Conservation (phyloP, 1,284 basidiomycete species). For the Ustilago esculenta region DNA sequence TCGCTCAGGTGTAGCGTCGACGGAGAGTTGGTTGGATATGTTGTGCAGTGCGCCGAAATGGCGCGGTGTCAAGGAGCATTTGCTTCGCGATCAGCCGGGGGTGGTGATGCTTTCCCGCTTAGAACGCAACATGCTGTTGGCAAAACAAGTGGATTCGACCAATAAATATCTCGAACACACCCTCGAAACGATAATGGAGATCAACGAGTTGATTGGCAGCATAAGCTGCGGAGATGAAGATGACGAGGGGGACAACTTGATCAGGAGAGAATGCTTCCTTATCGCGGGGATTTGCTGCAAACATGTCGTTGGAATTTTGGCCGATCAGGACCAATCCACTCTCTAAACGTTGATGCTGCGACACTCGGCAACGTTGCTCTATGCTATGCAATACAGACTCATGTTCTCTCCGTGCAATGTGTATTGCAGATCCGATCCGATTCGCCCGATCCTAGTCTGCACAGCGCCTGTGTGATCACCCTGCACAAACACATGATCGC, state of each 20-base stretch:
- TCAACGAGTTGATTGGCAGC: slow-evolving; percentile 6
- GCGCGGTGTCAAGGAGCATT: not conserved
- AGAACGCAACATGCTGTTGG: slow-evolving; percentile 9
- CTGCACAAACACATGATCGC: too few species aligned
- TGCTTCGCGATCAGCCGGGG: slow-evolving; percentile 3
- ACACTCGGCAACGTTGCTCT: too few species aligned
- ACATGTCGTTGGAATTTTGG: slow-evolving; percentile 26
- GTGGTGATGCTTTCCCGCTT: not conserved
- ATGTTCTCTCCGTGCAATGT: too few species aligned
- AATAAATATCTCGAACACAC: slow-evolving; percentile 17
- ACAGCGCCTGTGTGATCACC: too few species aligned
- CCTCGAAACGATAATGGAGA: slow-evolving; percentile 19
- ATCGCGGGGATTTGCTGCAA: slow-evolving; percentile 37
- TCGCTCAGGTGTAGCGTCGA: not conserved
- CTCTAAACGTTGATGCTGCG: too few species aligned
- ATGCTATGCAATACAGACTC: too few species aligned
- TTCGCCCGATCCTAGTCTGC: too few species aligned
- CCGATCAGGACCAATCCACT: not conserved
- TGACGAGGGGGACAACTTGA: slow-evolving; percentile 1
- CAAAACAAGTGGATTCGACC: slow-evolving; percentile 4
- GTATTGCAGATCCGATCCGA: too few species aligned
- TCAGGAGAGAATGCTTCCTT: slow-evolving; percentile 20
- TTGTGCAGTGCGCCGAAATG: slow-evolving; percentile 5
- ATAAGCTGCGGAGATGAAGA: not conserved
- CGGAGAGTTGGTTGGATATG: slow-evolving; percentile 12